Conservation (phyloP, 169 alveolate genomes). For the Cyclospora cayetanensis region DNA sequence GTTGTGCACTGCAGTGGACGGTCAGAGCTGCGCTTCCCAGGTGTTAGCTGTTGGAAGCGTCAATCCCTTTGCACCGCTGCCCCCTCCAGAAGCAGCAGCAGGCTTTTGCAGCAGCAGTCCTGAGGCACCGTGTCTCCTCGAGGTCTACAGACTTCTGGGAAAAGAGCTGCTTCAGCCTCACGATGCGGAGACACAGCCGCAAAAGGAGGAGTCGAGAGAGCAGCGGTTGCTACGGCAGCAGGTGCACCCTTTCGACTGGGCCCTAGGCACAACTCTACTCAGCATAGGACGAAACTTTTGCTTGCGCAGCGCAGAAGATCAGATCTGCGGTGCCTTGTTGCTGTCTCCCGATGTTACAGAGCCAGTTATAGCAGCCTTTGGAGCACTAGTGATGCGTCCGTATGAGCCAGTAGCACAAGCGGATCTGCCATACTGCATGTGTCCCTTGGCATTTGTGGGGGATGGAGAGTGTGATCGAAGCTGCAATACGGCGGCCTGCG, state of each 20-base stretch:
- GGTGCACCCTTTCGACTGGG: constrained; percentile 60
- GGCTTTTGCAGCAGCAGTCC: constrained; percentile 39
- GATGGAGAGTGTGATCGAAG: constrained; percentile 80
- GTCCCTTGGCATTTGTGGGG: constrained; percentile 74
- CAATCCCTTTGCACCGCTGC: constrained; percentile 32
- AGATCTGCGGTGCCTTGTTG: constrained; percentile 61
- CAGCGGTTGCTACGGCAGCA: constrained; percentile 31
- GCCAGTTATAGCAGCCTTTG: not conserved
- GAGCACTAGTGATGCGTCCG: not conserved
- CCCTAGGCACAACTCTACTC: constrained; percentile 52
- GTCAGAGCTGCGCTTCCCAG: constrained; percentile 31
- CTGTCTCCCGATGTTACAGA: constrained; percentile 1
- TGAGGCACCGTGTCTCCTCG: constrained; percentile 57
- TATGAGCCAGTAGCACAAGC: constrained; percentile 44
- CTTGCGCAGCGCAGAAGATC: constrained; percentile 48
- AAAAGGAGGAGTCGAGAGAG: not conserved
- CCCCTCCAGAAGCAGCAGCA: constrained; percentile 35
- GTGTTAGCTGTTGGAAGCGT: constrained; percentile 24
- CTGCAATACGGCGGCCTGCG: constrained; percentile 78
- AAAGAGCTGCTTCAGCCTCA: constrained; percentile 49
- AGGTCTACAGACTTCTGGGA: constrained; percentile 56
- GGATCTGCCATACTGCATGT: constrained; percentile 40
- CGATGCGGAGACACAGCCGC: not conserved
- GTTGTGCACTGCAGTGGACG: constrained; percentile 59
- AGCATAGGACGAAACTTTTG: constrained; percentile 63